Conservation (phyloP, 768 basidiomycete species). For the Arthromyces matolae region DNA sequence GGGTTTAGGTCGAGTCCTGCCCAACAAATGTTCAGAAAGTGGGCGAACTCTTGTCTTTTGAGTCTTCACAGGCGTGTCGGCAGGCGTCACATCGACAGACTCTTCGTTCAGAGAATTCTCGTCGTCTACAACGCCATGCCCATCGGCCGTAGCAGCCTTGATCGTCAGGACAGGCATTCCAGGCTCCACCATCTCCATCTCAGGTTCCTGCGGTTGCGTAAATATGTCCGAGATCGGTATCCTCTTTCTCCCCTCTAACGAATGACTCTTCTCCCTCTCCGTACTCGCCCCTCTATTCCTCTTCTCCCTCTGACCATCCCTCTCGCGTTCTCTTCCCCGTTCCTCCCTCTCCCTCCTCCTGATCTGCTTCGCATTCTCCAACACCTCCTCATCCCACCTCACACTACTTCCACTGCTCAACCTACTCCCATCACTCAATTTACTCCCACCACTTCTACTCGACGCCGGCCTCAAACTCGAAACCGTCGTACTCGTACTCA, state of each 20-base stretch:
- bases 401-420: slow-evolving; percentile 38
- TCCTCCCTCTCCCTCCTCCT: slow-evolving; percentile 27
- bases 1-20: slow-evolving; percentile 43
- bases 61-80: slow-evolving; percentile 45
- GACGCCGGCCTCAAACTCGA: slow-evolving; percentile 39
- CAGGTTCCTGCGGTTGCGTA: slow-evolving; percentile 26
- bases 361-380: slow-evolving; percentile 42
- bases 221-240: slow-evolving; percentile 59
- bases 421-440: slow-evolving; percentile 8
- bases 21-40: slow-evolving; percentile 59
- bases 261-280: slow-evolving; percentile 29
- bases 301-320: slow-evolving; percentile 18
- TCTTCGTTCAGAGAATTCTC: slow-evolving; percentile 17
- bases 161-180: slow-evolving; percentile 38
- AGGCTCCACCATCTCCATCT: not conserved
- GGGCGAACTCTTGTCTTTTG: slow-evolving; percentile 53
- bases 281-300: slow-evolving; percentile 21
- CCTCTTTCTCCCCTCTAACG: slow-evolving; percentile 49
- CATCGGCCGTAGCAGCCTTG: slow-evolving; percentile 53
- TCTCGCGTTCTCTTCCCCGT: slow-evolving; percentile 13
- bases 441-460: not conserved
- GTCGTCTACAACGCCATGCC: slow-evolving; percentile 33
- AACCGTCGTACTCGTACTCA: slow-evolving; percentile 30
- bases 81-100: no score
- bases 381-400: slow-evolving; percentile 46